Percentiles rank a stretch among this genome's conserved stretches.
phyloP scores from a whole-genome alignment of 345 rosid species.

The Lumnitzera racemosa region DNA sequence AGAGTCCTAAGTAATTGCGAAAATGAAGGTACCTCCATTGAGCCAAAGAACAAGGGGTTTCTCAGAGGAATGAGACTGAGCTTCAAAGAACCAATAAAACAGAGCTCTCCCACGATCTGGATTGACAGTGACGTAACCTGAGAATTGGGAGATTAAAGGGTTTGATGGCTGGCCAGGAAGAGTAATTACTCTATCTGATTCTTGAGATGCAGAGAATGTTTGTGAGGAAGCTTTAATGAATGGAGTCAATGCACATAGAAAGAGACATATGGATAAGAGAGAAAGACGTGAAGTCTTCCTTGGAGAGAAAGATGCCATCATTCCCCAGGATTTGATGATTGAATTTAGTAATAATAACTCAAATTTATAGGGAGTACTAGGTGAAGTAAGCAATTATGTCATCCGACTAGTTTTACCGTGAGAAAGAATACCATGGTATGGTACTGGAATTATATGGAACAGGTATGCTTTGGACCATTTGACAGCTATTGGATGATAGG shows the following conservation, averaged over 20 bases:
- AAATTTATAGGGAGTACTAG: too few species aligned
- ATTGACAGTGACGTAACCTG: conserved; percentile 56
- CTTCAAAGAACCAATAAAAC: conserved; percentile 72
- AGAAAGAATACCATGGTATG: too few species aligned
- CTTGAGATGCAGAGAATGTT: conserved; percentile 13
- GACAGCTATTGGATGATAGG: too few species aligned
- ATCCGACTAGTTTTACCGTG: too few species aligned
- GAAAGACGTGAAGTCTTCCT: conserved; percentile 1
- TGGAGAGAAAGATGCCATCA: too few species aligned
- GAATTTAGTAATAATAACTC: too few species aligned
- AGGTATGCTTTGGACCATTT: too few species aligned
- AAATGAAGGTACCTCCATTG: conserved; percentile 41
- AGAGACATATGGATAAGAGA: conserved; percentile 6
- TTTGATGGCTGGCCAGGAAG: conserved; percentile 49
- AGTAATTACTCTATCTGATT: conserved; percentile 31
- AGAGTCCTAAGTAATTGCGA: too few species aligned
- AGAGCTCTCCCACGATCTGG: conserved; percentile 49
- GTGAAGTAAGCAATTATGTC: too few species aligned
- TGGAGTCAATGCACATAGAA: conserved; percentile 5
- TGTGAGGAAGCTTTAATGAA: conserved; percentile 14
- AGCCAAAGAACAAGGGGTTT: conserved; percentile 65
- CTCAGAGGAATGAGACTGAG: conserved; percentile 37
- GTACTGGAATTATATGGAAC: too few species aligned
- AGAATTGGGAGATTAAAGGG: conserved; percentile 44
- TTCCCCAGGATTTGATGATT: too few species aligned